phyloP scores from a whole-genome alignment of 768 basidiomycete genomes.

The Austroboletus eburneus region DNA sequence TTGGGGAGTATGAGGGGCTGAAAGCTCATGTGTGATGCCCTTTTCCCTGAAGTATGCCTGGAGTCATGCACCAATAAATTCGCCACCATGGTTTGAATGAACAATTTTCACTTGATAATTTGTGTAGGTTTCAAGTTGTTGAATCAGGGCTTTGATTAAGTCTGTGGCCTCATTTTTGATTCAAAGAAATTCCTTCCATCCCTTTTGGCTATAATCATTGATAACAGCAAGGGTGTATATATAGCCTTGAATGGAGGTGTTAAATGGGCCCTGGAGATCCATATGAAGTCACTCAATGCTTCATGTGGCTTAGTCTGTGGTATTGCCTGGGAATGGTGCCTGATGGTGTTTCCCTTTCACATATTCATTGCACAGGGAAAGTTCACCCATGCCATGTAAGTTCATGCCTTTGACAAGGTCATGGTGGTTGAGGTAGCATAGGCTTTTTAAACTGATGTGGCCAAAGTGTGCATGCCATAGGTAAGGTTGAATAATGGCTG shows the following conservation, averaged over 20 bases:
- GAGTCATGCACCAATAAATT: no score
- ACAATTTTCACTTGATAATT: no score
- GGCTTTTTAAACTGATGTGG: constrained; percentile 7
- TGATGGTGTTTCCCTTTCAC: constrained; percentile 10
- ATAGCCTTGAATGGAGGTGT: constrained; percentile 4
- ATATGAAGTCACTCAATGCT: not conserved
- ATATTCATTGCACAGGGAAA: constrained; percentile 5
- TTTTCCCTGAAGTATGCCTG: no score
- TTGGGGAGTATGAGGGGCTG: no score
- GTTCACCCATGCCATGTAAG: constrained; percentile 1
- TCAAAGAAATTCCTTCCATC: constrained; percentile 14
- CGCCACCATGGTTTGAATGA: no score
- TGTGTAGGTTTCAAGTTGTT: no score
- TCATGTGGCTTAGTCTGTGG: not conserved
- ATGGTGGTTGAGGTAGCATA: constrained; percentile 2
- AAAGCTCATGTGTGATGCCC: no score
- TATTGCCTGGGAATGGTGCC: not conserved
- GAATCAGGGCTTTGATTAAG: no score
- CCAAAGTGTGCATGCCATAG: constrained; percentile 6
- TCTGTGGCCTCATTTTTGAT: no score
- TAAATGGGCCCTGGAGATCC: not conserved
- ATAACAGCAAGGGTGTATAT: not conserved
- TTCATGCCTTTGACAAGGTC: constrained; percentile 6
- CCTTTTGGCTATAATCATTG: constrained; percentile 8
- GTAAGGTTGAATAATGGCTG: not conserved